Evolutionary conservation across 805 yeast species (phyloP).

Genomic region (Sugiyamaella americana): DNA sequence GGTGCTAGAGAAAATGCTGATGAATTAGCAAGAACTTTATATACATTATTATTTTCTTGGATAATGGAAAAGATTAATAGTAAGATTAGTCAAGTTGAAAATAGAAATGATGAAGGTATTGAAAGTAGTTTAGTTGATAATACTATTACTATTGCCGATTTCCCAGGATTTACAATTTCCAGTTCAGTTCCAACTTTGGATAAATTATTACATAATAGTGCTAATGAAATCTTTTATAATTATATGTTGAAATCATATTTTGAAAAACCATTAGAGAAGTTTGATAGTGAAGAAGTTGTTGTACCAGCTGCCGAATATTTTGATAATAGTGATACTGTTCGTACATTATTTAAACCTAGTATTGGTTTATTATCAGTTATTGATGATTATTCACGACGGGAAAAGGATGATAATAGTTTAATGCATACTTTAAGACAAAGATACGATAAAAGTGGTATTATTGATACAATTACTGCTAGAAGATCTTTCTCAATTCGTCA

Average conservation of each 20-base stretch:
- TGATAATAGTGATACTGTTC: slow-evolving; percentile 51
- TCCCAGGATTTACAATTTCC: slow-evolving; percentile 37
- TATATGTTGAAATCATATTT: slow-evolving; percentile 34
- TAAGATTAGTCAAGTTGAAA: slow-evolving; percentile 26
- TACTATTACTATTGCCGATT: slow-evolving; percentile 35
- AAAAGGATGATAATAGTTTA: slow-evolving; percentile 30
- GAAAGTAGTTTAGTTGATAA: slow-evolving; percentile 25
- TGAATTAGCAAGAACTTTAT: slow-evolving; percentile 36
- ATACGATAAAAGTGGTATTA: slow-evolving; percentile 27
- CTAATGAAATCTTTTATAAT: slow-evolving; percentile 37
- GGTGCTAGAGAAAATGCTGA: slow-evolving; percentile 40
- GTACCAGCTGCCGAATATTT: slow-evolving; percentile 51
- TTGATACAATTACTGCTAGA: slow-evolving; percentile 29
- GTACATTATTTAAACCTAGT: slow-evolving; percentile 42
- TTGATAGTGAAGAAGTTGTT: slow-evolving; percentile 38
- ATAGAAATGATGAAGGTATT: slow-evolving; percentile 3
- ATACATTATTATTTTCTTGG: slow-evolving; percentile 36
- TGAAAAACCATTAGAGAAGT: slow-evolving; percentile 34
- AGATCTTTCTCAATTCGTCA: slow-evolving; percentile 48
- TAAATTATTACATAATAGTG: slow-evolving; percentile 36
- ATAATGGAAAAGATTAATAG: slow-evolving; percentile 35
- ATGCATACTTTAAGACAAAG: slow-evolving; percentile 30
- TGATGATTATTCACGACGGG: slow-evolving; percentile 35
- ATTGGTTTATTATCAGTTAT: slow-evolving; percentile 34
- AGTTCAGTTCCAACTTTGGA: slow-evolving; percentile 33